Percentiles rank a stretch among this genome's conserved stretches.
phyloP scores from a whole-genome alignment of 2,329 filamentous ascomycete genomes.

The Botrytis paeoniae region DNA sequence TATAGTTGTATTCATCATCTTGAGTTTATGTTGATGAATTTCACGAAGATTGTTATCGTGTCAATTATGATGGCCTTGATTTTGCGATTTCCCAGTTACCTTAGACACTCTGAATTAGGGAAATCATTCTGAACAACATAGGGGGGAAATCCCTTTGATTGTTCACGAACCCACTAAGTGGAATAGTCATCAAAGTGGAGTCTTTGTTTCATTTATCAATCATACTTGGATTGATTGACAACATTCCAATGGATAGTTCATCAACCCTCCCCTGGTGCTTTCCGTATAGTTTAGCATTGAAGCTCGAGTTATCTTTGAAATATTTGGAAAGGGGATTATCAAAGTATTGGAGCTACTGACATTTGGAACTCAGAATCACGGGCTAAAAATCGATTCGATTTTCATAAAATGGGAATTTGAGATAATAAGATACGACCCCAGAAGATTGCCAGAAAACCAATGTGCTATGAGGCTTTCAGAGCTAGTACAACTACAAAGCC shows the following conservation, averaged over 20 bases:
- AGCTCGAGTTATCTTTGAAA: neutral
- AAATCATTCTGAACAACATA: neutral
- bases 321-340: neutral
- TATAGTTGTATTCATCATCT: no score
- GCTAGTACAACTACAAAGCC: neutral
- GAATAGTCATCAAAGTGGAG: neutral
- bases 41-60: neutral
- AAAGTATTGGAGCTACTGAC: neutral
- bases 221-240: neutral
- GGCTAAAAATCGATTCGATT: neutral
- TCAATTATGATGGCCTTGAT: neutral
- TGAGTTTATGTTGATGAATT: neutral
- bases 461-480: neutral
- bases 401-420: neutral
- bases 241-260: neutral
- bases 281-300: neutral
- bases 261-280: neutral
- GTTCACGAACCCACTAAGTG: neutral
- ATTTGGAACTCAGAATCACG: neutral
- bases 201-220: neutral
- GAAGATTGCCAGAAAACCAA: neutral
- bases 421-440: neutral
- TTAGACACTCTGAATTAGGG: neutral
- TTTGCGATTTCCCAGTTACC: fast-evolving
- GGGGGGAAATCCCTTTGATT: neutral